These are phyloP conservation scores for Paecilomyces sp. DNA, from an alignment of 2,329 filamentous ascomycete species.

Conservation along the genomic window DNA sequence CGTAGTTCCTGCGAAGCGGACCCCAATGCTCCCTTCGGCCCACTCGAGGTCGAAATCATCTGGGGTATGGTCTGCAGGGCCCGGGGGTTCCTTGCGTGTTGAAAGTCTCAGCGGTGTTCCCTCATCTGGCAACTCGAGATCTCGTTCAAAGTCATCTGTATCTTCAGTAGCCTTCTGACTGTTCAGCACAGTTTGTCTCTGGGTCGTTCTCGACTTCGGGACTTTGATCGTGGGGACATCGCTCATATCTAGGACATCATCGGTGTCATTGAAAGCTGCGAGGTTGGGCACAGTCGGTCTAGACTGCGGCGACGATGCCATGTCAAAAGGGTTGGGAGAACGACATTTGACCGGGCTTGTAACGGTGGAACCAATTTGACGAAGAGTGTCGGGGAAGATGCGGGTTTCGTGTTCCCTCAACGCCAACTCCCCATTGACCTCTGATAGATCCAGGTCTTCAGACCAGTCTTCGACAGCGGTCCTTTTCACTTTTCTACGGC, in stretches of 20 bases:
- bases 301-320: conserved; percentile 39
- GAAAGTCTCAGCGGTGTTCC: conserved; percentile 58
- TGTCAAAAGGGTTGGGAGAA: conserved; percentile 16
- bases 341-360: conserved; percentile 32
- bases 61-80: conserved; percentile 52
- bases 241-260: conserved; percentile 56
- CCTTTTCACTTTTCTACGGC: conserved; percentile 64
- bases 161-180: conserved; percentile 18
- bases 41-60: conserved; percentile 80
- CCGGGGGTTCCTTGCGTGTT: conserved; percentile 52
- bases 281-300: conserved; percentile 51
- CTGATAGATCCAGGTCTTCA: conserved; percentile 67
- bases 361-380: conserved; percentile 53
- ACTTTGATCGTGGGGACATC: conserved; percentile 63
- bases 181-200: background rate
- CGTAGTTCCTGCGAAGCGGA: conserved; percentile 78
- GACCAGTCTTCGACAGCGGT: conserved; percentile 75
- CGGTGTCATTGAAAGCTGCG: conserved; percentile 57
- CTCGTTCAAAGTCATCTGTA: conserved; percentile 64
- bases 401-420: conserved; percentile 57
- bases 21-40: conserved; percentile 88
- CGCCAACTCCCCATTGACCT: conserved; percentile 49
- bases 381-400: conserved; percentile 60
- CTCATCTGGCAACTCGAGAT: conserved; percentile 64
- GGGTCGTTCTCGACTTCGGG: conserved; percentile 44